These are phyloP conservation scores for Aspergillus fischeri DNA, from an alignment of 2,329 filamentous ascomycete species.

Conservation along the genomic window DNA sequence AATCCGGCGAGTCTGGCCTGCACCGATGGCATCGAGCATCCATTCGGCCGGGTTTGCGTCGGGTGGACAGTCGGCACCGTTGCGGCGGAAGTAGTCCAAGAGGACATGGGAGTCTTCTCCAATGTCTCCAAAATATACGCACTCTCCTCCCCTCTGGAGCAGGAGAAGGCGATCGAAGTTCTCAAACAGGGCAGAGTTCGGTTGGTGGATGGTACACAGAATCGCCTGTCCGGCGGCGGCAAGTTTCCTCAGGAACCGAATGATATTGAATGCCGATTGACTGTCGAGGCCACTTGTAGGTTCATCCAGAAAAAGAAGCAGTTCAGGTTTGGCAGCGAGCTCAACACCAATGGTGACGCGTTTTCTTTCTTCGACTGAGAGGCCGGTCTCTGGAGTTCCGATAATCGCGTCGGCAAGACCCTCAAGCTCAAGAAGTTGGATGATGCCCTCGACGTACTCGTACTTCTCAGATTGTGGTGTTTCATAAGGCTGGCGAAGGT, in stretches of 20 bases:
- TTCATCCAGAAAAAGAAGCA: conserved; percentile 66
- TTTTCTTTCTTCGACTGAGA: conserved; percentile 61
- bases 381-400: conserved; percentile 35
- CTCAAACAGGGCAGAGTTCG: conserved; percentile 59
- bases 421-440: conserved; percentile 57
- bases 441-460: conserved; percentile 59
- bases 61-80: conserved; percentile 59
- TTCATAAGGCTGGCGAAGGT: conserved; percentile 54
- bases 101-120: conserved; percentile 60
- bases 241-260: conserved; percentile 62
- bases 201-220: conserved; percentile 66
- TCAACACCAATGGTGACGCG: conserved; percentile 67
- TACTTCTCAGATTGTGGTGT: conserved; percentile 55
- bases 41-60: conserved; percentile 57
- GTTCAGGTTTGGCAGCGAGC: conserved; percentile 60
- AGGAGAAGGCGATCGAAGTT: conserved; percentile 66
- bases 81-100: conserved; percentile 61
- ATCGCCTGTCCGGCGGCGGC: conserved; percentile 61
- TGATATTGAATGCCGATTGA: conserved; percentile 61
- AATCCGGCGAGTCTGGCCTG: conserved; percentile 66
- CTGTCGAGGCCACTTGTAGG: conserved; percentile 64
- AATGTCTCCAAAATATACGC: conserved; percentile 64
- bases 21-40: conserved; percentile 61
- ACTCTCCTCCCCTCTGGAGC: conserved; percentile 60
- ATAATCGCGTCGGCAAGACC: conserved; percentile 62